These are phyloP conservation scores for Colletotrichum spaethianum DNA, from an alignment of 2,329 filamentous ascomycete genomes.

Conservation along the genomic window DNA sequence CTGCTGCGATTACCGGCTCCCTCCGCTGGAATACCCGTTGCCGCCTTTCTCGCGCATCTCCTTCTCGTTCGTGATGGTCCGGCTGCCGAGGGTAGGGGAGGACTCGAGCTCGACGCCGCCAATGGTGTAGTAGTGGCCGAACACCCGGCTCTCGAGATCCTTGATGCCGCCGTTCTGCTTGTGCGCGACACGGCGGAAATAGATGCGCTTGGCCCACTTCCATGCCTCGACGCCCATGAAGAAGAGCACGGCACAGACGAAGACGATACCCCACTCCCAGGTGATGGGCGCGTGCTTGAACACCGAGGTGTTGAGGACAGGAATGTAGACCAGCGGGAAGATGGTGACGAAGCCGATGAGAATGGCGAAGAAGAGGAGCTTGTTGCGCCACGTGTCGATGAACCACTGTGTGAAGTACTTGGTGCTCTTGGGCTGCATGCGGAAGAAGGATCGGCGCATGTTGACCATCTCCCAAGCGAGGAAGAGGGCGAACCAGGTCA, in stretches of 20 bases:
- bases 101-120: slow-evolving; percentile 41
- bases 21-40: slow-evolving; percentile 33
- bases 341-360: slow-evolving; percentile 60
- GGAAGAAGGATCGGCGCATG: slow-evolving; percentile 79
- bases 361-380: slow-evolving; percentile 77
- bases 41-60: slow-evolving; percentile 39
- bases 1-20: background rate
- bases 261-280: slow-evolving; percentile 75
- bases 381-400: slow-evolving; percentile 76
- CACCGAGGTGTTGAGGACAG: slow-evolving; percentile 68
- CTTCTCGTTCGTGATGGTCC: slow-evolving; percentile 41
- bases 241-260: slow-evolving; percentile 68
- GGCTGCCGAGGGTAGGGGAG: slow-evolving; percentile 38
- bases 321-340: slow-evolving; percentile 69
- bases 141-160: slow-evolving; percentile 52
- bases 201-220: slow-evolving; percentile 71
- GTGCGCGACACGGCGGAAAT: slow-evolving; percentile 50
- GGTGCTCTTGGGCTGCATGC: slow-evolving; percentile 76
- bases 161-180: slow-evolving; percentile 41
- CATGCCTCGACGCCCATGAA: slow-evolving; percentile 70
- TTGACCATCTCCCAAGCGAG: slow-evolving; percentile 83
- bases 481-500: slow-evolving; percentile 83
- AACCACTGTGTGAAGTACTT: slow-evolving; percentile 76
- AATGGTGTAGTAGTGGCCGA: slow-evolving; percentile 50
- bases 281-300: slow-evolving; percentile 71